A percentile compares a stretch with the other conserved stretches of the same genome.
Conservation (phyloP, 2,329 filamentous ascomycete genomes). For the Blastomyces silverae region DNA sequence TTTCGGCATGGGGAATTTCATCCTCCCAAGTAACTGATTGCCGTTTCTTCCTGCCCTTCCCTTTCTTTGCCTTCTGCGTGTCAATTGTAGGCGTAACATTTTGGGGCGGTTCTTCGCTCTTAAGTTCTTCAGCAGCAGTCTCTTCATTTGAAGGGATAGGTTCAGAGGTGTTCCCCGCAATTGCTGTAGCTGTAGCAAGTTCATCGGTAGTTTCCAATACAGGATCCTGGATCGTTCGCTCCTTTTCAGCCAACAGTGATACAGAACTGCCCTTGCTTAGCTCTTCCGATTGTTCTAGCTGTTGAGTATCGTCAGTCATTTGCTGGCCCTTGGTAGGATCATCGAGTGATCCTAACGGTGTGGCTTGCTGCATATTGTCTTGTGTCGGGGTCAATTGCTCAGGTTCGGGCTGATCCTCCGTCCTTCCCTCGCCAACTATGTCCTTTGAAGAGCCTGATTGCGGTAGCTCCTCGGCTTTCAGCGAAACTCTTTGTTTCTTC, state of each 20-base stretch:
- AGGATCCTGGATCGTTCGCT: neutral
- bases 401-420: neutral
- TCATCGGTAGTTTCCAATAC: constrained; percentile 4
- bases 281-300: neutral
- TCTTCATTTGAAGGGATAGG: neutral
- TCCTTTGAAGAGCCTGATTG: neutral
- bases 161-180: neutral
- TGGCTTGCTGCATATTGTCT: neutral
- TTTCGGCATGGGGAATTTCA: constrained; percentile 1
- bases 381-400: neutral
- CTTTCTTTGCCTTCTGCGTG: constrained; percentile 21
- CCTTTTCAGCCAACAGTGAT: neutral
- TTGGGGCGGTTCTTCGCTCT: constrained; percentile 10
- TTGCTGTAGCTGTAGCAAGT: neutral
- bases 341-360: neutral
- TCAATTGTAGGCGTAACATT: constrained; percentile 16
- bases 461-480: constrained; percentile 8
- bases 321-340: neutral
- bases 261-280: neutral
- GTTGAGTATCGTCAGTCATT: neutral
- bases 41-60: constrained; percentile 13
- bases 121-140: constrained; percentile 3
- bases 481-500: constrained; percentile 22
- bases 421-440: neutral
- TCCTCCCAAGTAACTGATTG: constrained; percentile 11